Conservation (phyloP, 345 rosid genomes). For the Erysimum cheiranthoides region DNA sequence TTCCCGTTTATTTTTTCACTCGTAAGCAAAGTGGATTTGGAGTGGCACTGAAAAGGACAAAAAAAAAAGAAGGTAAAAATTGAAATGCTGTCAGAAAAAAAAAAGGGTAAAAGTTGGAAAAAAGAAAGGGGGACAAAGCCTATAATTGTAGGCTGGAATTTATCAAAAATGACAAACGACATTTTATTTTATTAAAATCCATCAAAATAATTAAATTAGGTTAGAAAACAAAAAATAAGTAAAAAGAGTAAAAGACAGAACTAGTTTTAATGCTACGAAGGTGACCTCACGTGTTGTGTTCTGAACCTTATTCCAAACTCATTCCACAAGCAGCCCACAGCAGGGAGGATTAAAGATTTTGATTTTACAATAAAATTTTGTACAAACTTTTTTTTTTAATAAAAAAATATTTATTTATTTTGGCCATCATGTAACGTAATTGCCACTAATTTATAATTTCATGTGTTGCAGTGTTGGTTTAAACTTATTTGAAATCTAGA, state of each 20-base stretch:
- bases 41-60: constrained; percentile 11
- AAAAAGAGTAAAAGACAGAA: background rate
- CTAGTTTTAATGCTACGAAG: constrained; percentile 19
- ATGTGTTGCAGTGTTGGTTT: no score
- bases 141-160: constrained; percentile 7
- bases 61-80: background rate
- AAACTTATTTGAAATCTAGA: no score
- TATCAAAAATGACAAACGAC: constrained; percentile 14
- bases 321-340: background rate
- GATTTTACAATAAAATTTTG: no score
- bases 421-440: no score
- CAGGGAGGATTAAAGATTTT: background rate
- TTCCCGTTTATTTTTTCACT: background rate
- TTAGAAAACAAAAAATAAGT: background rate
- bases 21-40: background rate
- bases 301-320: constrained; percentile 7
- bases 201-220: constrained; percentile 4
- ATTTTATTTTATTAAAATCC: background rate
- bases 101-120: background rate
- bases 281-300: constrained; percentile 33
- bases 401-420: no score
- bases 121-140: constrained; percentile 2
- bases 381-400: no score
- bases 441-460: no score
- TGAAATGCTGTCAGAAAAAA: background rate